Evolutionary conservation across 306 rosid genomes (phyloP), one percentile per base, ranked within the genome.

Genomic region (Fragaria nilgerrensis): DNA sequence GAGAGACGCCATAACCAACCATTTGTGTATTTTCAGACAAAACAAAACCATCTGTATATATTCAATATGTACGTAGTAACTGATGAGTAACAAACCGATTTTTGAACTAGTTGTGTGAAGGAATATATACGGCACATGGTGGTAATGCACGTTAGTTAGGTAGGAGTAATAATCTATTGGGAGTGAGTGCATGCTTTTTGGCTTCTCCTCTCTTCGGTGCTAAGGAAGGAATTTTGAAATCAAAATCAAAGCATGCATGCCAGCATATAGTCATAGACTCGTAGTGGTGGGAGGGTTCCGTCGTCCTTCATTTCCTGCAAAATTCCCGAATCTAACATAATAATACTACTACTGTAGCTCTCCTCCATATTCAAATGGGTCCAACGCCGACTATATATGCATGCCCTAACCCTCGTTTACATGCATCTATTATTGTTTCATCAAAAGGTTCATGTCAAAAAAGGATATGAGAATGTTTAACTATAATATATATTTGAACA

Each of bases 191-290:
- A n/a, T 9, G 63, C 63, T 19, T 19, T 9, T 22, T 8, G 58
- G 3, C 5, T 23, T 15, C 47, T 68, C 49, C 11, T 75, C 77
- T 61, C 87, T 84, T 84, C 74, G 84, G 58, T 58, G 87, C 84
- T 84, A 80, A 84, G 87, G 49, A 77, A 84, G 70, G 87, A 84
- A 84, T 73, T 83, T 34, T 25, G 9, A 27, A 22, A 75, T 55
- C 75, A 75, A 76, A 47, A 72, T 50, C 22, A 61, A 47, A 53
- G 43, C 77, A 82, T 2, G 13, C 72, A 43, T 59, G 22, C 64
- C 22, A 12, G 0, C 9, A 45, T 45, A 11, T 43, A 7, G 17
- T 29, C 39, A 36, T 36, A 5, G 11, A 9, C 32, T 29, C 32
- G 34, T 32, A 56, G 27, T 58, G 64, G 14, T n/a, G 29, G n/a